These are phyloP conservation scores for Phylloporus arenicola DNA, from an alignment of 768 basidiomycete genomes.

Conservation along the genomic window DNA sequence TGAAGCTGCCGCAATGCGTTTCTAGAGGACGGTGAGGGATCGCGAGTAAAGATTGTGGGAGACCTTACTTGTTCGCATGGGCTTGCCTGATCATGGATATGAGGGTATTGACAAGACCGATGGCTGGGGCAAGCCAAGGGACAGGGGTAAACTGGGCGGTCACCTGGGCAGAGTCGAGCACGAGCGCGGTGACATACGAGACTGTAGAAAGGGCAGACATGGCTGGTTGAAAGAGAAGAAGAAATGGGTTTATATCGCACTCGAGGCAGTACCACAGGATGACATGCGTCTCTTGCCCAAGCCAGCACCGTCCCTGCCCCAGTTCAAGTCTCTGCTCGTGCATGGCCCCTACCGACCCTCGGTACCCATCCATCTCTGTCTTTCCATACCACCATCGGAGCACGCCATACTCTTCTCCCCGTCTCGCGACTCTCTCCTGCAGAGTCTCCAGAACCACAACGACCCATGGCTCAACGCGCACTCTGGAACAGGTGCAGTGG, in stretches of 20 bases:
- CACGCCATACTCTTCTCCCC: constrained; percentile 49
- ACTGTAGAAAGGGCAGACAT: constrained; percentile 15
- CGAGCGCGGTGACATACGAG: constrained; percentile 7
- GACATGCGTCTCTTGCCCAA: constrained; percentile 37
- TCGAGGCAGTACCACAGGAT: constrained; percentile 15
- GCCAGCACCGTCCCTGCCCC: constrained; percentile 45
- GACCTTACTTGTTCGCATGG: constrained; percentile 40
- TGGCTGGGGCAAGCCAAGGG: constrained; percentile 41
- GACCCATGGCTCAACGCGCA: constrained; percentile 41
- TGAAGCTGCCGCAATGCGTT: constrained; percentile 40
- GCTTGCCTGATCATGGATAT: constrained; percentile 45
- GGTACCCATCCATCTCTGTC: constrained; percentile 61
- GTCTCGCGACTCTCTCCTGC: constrained; percentile 40
- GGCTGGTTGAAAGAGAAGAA: not conserved
- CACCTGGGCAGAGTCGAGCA: constrained; percentile 34
- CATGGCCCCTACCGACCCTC: constrained; percentile 61
- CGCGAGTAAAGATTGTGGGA: not conserved
- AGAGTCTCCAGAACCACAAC: constrained; percentile 41
- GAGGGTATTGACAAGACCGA: constrained; percentile 40
- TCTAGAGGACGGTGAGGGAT: constrained; percentile 24
- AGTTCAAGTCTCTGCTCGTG: constrained; percentile 54
- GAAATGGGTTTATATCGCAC: not conserved
- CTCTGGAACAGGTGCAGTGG: constrained; percentile 35
- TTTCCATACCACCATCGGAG: constrained; percentile 39
- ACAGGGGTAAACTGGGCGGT: constrained; percentile 45